Evolutionary conservation across 495 filamentous ascomycete species (phyloP), one percentile per base, ranked within the genome.

Genomic region (Penicillium turbatum): DNA sequence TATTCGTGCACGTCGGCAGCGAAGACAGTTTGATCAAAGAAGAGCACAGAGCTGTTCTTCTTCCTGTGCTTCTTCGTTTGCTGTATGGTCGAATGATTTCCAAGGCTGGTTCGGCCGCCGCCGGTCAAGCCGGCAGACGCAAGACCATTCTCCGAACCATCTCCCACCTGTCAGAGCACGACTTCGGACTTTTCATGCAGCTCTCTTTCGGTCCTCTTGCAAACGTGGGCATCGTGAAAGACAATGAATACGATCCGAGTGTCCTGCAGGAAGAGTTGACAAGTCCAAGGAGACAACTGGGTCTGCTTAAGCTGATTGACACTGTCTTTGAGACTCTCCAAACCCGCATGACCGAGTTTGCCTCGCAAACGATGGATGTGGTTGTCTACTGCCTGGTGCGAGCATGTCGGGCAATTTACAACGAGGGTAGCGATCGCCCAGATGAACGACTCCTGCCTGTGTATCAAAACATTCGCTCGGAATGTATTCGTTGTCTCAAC

Each of bases 41-140:
- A 16, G 82, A 88, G 42, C 88, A 97, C 64, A 83, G 84, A 5
- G 56, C 63, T 16, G 80, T 82, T 19, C 64, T 95, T 13, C 86
- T 96, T 75, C 92, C 93, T 2, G 80, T 99, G 12, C 77, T 97
- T 45, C 79, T 99, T 21, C 80, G 91, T 45, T 68, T 99, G 29
- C 78, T 99, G 5, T 99, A 97, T 61, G 93, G 93, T 27, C 86
- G 87, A 51, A 83, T 88, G 55, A 87, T 96, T 31, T 89, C 88
- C 0, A 86, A 89, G 52, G 88, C 88, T 53, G 86, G 88, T n/a
- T 49, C 47, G 2, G 47, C 47, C n/a, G 72, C 63, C 37, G 61
- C 69, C 10, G 61, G 62, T n/a, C 75, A 74, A 63, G 72, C 76
- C 48, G 78, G 84, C 3, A 85, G 84, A 49, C 74, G 93, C 52